Evolutionary conservation across 768 basidiomycete species (phyloP).

Genomic region (Cystobasidium tubakii): DNA sequence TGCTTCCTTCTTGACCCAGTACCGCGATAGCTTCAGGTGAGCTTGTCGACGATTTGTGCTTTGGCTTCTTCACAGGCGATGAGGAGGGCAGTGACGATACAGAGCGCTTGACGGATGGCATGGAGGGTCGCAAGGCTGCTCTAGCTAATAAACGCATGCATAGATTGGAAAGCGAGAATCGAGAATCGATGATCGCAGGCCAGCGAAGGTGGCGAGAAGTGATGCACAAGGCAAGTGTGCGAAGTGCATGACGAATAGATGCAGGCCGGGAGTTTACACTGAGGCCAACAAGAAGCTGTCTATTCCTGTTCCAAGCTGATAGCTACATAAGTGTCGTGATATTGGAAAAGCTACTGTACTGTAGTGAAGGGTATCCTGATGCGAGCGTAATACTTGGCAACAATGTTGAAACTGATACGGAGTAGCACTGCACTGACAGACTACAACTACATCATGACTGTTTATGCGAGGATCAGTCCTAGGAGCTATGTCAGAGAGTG

Average conservation of each 20-base stretch:
- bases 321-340: neutral
- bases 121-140: neutral
- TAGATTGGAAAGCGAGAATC: neutral
- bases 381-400: no score
- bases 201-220: neutral
- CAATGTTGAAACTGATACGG: no score
- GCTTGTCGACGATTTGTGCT: neutral
- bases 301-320: neutral
- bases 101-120: slow-evolving; percentile 2
- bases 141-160: neutral
- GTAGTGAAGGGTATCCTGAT: no score
- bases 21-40: neutral
- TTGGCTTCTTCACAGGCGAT: slow-evolving; percentile 15
- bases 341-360: no score
- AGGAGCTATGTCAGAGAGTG: neutral
- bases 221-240: neutral
- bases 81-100: slow-evolving; percentile 3
- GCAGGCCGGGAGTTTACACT: neutral
- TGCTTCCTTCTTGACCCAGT: slow-evolving; percentile 15
- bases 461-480: no score
- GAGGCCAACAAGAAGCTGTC: no score
- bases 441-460: neutral
- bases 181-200: neutral
- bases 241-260: neutral
- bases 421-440: neutral